Conservation (phyloP, 352 stramenopile genomes). For the Globisporangium abappressorium region DNA sequence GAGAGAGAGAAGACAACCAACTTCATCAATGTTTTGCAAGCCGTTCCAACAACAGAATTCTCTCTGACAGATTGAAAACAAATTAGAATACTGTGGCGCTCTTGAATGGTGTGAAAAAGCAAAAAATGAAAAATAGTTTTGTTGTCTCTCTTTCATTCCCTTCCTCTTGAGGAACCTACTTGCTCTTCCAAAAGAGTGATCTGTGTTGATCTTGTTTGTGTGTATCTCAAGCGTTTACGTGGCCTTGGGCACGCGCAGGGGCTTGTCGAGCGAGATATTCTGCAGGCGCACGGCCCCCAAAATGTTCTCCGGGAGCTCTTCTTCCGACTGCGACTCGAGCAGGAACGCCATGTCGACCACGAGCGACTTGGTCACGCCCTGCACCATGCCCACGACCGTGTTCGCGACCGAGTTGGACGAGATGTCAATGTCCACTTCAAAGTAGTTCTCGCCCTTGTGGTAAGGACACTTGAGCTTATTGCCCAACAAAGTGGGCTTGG, state of each 20-base stretch:
- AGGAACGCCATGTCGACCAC: conserved; percentile 90
- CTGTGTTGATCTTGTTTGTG: too few relatives aligned
- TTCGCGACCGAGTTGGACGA: conserved; percentile 91
- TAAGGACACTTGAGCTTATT: conserved; percentile 95
- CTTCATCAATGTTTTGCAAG: too few relatives aligned
- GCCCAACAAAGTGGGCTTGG: conserved; percentile 94
- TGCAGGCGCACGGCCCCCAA: conserved; percentile 79
- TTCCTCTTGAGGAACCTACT: not conserved
- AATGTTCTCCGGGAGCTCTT: conserved; percentile 85
- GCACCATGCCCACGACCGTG: conserved; percentile 86
- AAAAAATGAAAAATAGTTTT: not conserved
- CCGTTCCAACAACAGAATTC: too few relatives aligned
- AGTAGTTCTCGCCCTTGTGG: conserved; percentile 89
- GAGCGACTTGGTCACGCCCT: conserved; percentile 86
- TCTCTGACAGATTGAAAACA: too few relatives aligned
- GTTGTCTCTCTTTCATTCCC: not conserved
- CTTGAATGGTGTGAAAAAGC: too few relatives aligned
- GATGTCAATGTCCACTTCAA: conserved; percentile 96
- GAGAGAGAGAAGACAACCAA: too few relatives aligned
- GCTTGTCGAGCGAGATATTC: conserved; percentile 81
- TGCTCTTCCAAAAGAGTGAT: not conserved
- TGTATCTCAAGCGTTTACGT: not conserved
- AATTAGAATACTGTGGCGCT: too few relatives aligned
- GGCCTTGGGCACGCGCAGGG: conserved; percentile 42
- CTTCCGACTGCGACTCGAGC: conserved; percentile 78